Conservation (phyloP, 2,329 filamentous ascomycete genomes). For the Aspergillus neoniger region DNA sequence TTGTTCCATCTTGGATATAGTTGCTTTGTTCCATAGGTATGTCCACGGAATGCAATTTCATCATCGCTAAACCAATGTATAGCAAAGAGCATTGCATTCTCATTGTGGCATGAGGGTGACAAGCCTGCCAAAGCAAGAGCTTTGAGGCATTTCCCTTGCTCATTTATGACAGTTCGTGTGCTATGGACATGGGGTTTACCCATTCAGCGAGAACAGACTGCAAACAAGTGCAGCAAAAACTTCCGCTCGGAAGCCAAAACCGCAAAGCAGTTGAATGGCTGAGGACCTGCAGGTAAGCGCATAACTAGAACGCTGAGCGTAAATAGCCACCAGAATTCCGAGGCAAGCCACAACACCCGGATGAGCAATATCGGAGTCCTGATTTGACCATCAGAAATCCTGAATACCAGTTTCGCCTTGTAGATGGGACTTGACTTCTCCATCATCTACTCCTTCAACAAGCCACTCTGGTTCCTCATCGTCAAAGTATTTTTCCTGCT, state of each 20-base stretch:
- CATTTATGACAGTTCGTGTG: background rate
- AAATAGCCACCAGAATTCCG: no score
- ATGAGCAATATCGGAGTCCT: constrained; percentile 51
- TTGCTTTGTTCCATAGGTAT: no score
- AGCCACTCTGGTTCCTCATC: constrained; percentile 72
- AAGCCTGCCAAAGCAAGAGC: no score
- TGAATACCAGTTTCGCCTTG: constrained; percentile 70
- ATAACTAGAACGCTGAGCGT: background rate
- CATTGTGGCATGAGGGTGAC: no score
- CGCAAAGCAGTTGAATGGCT: background rate
- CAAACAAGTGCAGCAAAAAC: background rate
- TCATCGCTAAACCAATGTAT: no score
- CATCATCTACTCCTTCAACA: constrained; percentile 46
- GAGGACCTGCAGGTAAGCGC: background rate
- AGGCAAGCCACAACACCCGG: background rate
- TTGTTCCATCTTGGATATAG: no score
- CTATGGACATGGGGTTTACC: background rate
- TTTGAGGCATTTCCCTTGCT: no score
- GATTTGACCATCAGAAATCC: constrained; percentile 70
- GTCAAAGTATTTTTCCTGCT: constrained; percentile 78
- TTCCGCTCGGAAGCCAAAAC: background rate
- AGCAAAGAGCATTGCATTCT: no score
- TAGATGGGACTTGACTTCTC: constrained; percentile 28
- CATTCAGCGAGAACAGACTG: no score
- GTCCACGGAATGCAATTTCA: no score